Conservation (phyloP, 345 rosid species). For the Salix koriyanagi region DNA sequence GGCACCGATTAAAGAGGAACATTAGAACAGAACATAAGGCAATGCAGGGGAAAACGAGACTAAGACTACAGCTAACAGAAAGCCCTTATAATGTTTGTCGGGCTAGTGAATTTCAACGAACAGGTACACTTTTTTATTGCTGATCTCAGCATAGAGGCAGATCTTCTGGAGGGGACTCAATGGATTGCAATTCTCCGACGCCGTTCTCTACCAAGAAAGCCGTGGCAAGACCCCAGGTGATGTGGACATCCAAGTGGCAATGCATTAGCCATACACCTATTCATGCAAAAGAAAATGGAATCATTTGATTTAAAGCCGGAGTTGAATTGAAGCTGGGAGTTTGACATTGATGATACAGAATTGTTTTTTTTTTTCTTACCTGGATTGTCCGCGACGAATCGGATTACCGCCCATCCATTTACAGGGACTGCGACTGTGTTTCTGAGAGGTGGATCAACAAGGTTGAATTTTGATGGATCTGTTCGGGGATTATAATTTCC, state of each 20-base stretch:
- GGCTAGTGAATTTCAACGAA: background rate
- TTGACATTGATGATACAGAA: background rate
- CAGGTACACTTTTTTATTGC: background rate
- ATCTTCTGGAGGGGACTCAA: constrained; percentile 30
- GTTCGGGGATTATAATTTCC: constrained; percentile 38
- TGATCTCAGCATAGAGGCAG: constrained; percentile 24
- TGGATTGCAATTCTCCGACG: constrained; percentile 18
- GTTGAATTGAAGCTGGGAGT: background rate
- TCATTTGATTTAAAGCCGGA: background rate
- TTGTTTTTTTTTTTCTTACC: constrained; percentile 17
- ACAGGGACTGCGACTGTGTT: constrained; percentile 37
- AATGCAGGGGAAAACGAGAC: constrained; percentile 29
- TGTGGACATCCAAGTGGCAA: constrained; percentile 34
- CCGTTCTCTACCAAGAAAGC: constrained; percentile 33
- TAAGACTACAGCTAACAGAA: background rate
- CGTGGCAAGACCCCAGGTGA: constrained; percentile 28
- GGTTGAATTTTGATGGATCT: constrained; percentile 32
- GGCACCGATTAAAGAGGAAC: background rate
- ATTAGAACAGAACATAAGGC: constrained; percentile 15
- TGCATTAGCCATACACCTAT: constrained; percentile 35
- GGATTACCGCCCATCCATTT: constrained; percentile 40
- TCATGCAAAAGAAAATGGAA: background rate
- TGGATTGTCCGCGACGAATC: constrained; percentile 44
- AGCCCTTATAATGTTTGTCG: background rate
- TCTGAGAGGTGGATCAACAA: constrained; percentile 36